phyloP scores from a whole-genome alignment of 2,329 filamentous ascomycete genomes.

The Fonsecaea erecta region DNA sequence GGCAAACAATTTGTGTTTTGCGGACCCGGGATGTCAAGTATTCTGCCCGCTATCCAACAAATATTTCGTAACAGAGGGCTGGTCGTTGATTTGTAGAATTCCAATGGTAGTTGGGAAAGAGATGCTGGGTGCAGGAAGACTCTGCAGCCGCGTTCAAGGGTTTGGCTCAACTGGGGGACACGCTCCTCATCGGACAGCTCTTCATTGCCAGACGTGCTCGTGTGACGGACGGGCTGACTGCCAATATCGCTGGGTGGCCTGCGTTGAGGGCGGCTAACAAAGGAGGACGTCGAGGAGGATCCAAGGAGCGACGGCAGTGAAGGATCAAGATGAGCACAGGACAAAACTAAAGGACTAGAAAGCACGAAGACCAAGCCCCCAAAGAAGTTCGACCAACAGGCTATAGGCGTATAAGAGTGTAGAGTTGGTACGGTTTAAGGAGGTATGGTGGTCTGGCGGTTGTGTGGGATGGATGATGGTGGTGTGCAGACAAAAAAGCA shows the following conservation, averaged over 20 bases:
- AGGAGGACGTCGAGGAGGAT: slow-evolving; percentile 28
- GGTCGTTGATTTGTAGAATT: background rate
- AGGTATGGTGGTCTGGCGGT: slow-evolving; percentile 4
- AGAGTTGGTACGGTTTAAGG: slow-evolving; percentile 7
- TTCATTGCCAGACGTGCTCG: slow-evolving; percentile 20
- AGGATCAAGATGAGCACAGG: slow-evolving; percentile 11
- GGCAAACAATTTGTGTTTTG: background rate
- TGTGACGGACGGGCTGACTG: slow-evolving; percentile 27
- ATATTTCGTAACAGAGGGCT: background rate
- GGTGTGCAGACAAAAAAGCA: slow-evolving; percentile 16
- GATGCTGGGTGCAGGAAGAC: background rate
- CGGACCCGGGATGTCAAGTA: background rate
- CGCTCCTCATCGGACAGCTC: slow-evolving; percentile 8
- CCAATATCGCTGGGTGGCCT: slow-evolving; percentile 25
- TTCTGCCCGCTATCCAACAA: slow-evolving; percentile 1
- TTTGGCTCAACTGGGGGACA: background rate
- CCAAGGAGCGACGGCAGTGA: slow-evolving; percentile 28
- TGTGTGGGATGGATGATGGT: slow-evolving; percentile 7
- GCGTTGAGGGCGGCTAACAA: slow-evolving; percentile 26
- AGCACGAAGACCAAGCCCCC: slow-evolving; percentile 5
- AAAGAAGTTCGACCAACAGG: slow-evolving; percentile 1
- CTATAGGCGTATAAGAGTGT: slow-evolving; percentile 22
- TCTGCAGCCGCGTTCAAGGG: background rate
- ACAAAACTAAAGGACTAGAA: slow-evolving; percentile 8
- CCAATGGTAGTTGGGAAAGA: background rate